Evolutionary conservation across 441 rosid genomes (phyloP).

Genomic region (Brassica hybrid): DNA sequence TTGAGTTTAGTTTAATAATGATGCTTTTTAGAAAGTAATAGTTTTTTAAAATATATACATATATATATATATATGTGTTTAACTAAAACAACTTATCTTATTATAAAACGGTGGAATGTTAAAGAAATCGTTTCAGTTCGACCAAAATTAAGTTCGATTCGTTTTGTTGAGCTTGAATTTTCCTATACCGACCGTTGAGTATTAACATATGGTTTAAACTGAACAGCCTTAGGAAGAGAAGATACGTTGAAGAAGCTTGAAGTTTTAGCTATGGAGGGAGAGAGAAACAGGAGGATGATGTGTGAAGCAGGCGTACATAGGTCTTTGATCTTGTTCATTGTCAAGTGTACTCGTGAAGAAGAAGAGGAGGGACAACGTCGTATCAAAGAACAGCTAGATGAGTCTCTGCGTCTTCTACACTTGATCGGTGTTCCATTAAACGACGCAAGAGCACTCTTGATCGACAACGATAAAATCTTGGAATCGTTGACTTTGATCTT

Average conservation of each 20-base stretch:
- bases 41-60: too few relatives aligned
- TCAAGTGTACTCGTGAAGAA: constrained; percentile 37
- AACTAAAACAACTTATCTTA: too few relatives aligned
- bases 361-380: constrained; percentile 23
- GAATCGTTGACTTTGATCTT: constrained; percentile 59
- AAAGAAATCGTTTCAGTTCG: too few relatives aligned
- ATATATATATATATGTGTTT: too few relatives aligned
- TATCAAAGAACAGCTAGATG: constrained; percentile 47
- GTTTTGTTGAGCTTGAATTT: neutral
- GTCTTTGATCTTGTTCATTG: constrained; percentile 46
- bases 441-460: constrained; percentile 39
- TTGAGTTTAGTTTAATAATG: too few relatives aligned
- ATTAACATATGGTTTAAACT: neutral
- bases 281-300: constrained; percentile 56
- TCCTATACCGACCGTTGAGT: neutral
- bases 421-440: constrained; percentile 45
- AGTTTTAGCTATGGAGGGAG: constrained; percentile 52
- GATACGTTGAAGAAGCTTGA: constrained; percentile 50
- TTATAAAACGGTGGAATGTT: too few relatives aligned
- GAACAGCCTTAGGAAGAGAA: constrained; percentile 20
- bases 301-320: constrained; percentile 53
- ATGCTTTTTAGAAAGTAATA: too few relatives aligned
- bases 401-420: constrained; percentile 55
- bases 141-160: too few relatives aligned
- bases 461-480: constrained; percentile 45